Evolutionary conservation across 2,329 filamentous ascomycete species (phyloP).

Genomic region (Lasiodiplodia citricola): DNA sequence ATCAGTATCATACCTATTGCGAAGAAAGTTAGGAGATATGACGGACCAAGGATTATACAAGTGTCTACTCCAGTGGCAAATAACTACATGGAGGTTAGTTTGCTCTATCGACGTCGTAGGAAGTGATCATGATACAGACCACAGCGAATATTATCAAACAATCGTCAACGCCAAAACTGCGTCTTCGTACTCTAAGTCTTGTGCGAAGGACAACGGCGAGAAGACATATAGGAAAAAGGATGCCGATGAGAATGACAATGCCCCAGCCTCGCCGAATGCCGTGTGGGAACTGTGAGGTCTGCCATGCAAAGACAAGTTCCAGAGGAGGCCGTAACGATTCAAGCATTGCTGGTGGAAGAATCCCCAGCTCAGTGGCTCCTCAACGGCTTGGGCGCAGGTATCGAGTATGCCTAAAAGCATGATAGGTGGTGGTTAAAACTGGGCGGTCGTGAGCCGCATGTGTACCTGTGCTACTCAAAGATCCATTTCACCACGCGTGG

Average conservation of each 20-base stretch:
- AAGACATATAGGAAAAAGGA: not conserved
- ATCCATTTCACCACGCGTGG: not conserved
- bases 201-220: not conserved
- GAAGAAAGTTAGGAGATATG: no score
- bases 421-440: not conserved
- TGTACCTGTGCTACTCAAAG: not conserved
- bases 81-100: not conserved
- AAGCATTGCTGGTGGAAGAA: not conserved
- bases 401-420: not conserved
- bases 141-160: slow-evolving; percentile 18
- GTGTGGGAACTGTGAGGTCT: slow-evolving; percentile 14
- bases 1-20: not conserved
- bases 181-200: not conserved
- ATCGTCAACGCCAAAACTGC: slow-evolving; percentile 17
- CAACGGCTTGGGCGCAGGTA: not conserved
- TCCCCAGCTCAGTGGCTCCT: not conserved
- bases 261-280: slow-evolving; percentile 3
- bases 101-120: not conserved
- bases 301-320: slow-evolving; percentile 12
- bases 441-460: not conserved
- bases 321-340: slow-evolving; percentile 14
- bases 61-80: slow-evolving; percentile 8
- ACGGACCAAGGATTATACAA: slow-evolving; percentile 7
- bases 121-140: not conserved
- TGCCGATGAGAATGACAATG: not conserved